A percentile compares a stretch with the other conserved stretches of the same genome.
These are phyloP conservation scores for Nigrospora oryzae DNA, from an alignment of 2,329 filamentous ascomycete species.

Conservation along the genomic window DNA sequence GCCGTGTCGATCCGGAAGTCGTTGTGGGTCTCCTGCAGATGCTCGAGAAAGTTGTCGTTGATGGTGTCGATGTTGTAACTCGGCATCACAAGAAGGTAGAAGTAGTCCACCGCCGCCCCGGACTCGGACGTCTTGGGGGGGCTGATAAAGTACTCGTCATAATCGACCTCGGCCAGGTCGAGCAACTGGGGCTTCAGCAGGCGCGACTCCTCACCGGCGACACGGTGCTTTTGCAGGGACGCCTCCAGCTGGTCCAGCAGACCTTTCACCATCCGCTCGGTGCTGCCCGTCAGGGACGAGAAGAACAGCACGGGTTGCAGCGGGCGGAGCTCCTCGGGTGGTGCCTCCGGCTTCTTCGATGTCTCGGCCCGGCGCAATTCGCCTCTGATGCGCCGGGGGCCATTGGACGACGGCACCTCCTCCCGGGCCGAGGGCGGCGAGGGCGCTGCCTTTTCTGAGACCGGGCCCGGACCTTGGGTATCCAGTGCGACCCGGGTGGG, in stretches of 20 bases:
- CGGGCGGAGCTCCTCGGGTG: slow-evolving; percentile 26
- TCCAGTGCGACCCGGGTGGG: neutral
- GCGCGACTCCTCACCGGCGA: slow-evolving; percentile 19
- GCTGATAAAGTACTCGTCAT: slow-evolving; percentile 85
- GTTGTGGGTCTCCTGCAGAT: slow-evolving; percentile 86
- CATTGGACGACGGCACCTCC: slow-evolving; percentile 23
- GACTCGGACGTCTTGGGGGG: slow-evolving; percentile 54
- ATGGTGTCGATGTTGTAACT: slow-evolving; percentile 95
- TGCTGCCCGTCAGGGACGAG: slow-evolving; percentile 79
- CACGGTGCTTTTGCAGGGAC: slow-evolving; percentile 40
- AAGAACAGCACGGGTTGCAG: slow-evolving; percentile 79
- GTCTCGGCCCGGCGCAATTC: slow-evolving; percentile 25
- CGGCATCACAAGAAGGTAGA: slow-evolving; percentile 80
- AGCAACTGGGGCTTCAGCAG: slow-evolving; percentile 55
- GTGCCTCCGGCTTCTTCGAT: slow-evolving; percentile 16
- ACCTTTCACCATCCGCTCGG: slow-evolving; percentile 61
- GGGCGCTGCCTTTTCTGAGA: slow-evolving; percentile 9
- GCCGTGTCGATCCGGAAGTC: slow-evolving; percentile 94
- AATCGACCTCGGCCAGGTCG: slow-evolving; percentile 79
- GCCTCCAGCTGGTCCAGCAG: slow-evolving; percentile 48
- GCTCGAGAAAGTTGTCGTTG: slow-evolving; percentile 77
- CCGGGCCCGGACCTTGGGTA: slow-evolving; percentile 16
- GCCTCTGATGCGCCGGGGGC: slow-evolving; percentile 41
- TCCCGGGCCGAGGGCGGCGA: neutral
- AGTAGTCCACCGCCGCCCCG: slow-evolving; percentile 44